Evolutionary conservation across 371 early-diverging fungal species (phyloP), one percentile per base, ranked within the genome.

Genomic region (Mucor velutinosus): DNA sequence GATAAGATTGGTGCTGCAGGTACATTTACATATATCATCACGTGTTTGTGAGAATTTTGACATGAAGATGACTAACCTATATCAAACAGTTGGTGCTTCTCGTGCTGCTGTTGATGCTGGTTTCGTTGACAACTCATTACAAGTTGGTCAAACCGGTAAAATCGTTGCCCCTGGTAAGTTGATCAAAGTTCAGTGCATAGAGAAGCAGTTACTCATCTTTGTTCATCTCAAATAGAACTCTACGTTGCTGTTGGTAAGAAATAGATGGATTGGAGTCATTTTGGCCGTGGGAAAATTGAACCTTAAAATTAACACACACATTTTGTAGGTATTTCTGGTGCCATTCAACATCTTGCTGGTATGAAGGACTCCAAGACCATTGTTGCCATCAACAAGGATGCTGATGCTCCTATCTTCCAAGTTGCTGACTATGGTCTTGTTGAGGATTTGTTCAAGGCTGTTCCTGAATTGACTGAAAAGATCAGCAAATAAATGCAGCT

Each of bases 291-390:
- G 71, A 62, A 60, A 66, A 70, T 17, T 51, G 19, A 37, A 57
- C 15, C 41, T 25, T 33, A 32, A 61, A 49, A n/a, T 61, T 23
- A 61, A 27, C 51, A 7, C 49, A 49, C 49, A 49, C n/a, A 37
- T 51, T 2, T 63, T 41, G 37, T 76, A 78, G 90, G 94, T 72
- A 97, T 99, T 65, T 96, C 96, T 19, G 99, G 99, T 61, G 99
- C 98, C 61, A 99, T 99, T 74, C 95, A 95, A 90, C 97, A 97
- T 76, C 78, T 98, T 84, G 97, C 97, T 53, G 99, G 99, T 76
- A 98, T 98, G 99, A 99, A 99, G 87, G 99, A 99, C 74, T 92
- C 93, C 82, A 99, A 99, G 88, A 92, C 91, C 56, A 99, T 99
- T 83, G 98, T 97, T 37, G 95, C 97, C 62, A 97, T 99, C 81